Base-by-base conservation (phyloP, 768 basidiomycete species). In the Mycena venus region DNA sequence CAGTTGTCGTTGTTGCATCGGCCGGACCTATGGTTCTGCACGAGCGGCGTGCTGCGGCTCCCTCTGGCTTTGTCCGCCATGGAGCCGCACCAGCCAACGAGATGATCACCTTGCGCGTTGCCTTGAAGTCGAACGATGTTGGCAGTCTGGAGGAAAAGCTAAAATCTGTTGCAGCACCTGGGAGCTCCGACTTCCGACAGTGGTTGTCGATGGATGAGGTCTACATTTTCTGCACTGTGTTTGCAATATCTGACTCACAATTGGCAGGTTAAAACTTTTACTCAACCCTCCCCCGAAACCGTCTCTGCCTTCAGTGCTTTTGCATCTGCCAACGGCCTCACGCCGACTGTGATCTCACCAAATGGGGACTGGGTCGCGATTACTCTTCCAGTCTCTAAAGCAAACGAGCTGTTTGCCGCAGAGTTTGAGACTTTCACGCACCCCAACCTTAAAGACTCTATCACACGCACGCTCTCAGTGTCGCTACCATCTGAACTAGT, bases 401-500 rank as follows among this genome's bases (percentile, higher is more conserved):
- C 69, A 21, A 70, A 71, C 53, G 23, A 36, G 5, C 70, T 71
- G 2, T 71, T 71, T 25, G 42, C 31, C 14, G 68, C 68, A 15
- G 7, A 61, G 3, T 70, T 60, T 31, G 32, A 70, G 38, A 29
- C 29, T 2, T 71, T 63, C 53, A 44, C 51, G 14, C 61, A 64
- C 38, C 51, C 70, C n/a, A 23, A 29, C 21, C 8, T 56, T 8
- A 34, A 6, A 5, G 23, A 29, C 3, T 23, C 56, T 4, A 44
- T 68, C 17, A 59, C 42, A 12, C 67, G 67, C 55, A 68, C 67
- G 0, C 67, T 68, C 27, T 59, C 67, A 19, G 56, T 68, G 25
- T 71, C 70, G 21, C 70, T 71, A 7, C 70, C 70, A 1, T 55
- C 47, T 2, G 36, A 71, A 23, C 62, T 71, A n/a, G 70, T 56